Evolutionary conservation across 164 flowering plant species (phyloP).

Genomic region (Sextonia rubra): DNA sequence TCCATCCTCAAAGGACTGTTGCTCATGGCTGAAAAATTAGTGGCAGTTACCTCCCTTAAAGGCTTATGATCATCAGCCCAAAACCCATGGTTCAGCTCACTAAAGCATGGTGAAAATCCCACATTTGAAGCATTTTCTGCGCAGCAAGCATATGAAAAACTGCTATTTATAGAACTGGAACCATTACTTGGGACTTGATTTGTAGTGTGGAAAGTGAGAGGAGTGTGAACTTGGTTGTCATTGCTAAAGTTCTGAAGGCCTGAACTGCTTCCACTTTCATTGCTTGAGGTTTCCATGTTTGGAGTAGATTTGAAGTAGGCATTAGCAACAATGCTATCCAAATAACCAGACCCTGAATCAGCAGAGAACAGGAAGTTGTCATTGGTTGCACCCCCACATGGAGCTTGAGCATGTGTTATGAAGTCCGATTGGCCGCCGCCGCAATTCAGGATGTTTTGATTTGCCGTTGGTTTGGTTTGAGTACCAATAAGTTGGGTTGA

Average conservation of each 20-base stretch:
- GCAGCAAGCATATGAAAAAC: constrained; percentile 8
- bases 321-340: constrained; percentile 75
- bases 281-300: constrained; percentile 9
- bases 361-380: constrained; percentile 29
- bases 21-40: constrained; percentile 27
- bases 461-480: constrained; percentile 11
- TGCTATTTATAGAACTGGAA: constrained; percentile 6
- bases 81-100: constrained; percentile 29
- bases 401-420: constrained; percentile 8
- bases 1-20: constrained; percentile 40
- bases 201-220: not conserved
- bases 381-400: constrained; percentile 21
- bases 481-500: constrained; percentile 11
- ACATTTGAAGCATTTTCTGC: constrained; percentile 5
- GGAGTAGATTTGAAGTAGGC: constrained; percentile 55
- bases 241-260: constrained; percentile 10
- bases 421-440: constrained; percentile 14
- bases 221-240: not conserved
- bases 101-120: constrained; percentile 14
- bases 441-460: constrained; percentile 14
- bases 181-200: constrained; percentile 19
- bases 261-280: constrained; percentile 9
- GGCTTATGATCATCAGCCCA: constrained; percentile 24
- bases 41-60: constrained; percentile 24
- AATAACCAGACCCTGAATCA: constrained; percentile 70